phyloP scores from a whole-genome alignment of 257 asterid species.

The Paraleonurus japonicus region DNA sequence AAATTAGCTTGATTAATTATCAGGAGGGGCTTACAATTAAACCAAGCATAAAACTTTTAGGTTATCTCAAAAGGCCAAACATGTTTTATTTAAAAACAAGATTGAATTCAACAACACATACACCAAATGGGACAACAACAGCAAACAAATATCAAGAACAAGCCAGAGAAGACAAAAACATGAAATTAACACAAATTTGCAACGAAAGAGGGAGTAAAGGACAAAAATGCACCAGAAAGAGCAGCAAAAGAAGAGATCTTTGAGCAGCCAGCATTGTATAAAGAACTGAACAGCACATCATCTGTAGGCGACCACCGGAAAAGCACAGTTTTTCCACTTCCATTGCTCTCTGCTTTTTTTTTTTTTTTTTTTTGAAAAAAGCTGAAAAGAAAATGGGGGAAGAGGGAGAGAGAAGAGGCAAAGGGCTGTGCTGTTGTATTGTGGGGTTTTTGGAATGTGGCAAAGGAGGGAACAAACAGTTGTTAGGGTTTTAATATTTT shows the following conservation, averaged over 20 bases:
- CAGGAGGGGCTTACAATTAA: background rate
- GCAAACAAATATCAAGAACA: background rate
- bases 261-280: constrained; percentile 21
- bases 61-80: background rate
- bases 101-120: background rate
- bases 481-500: background rate
- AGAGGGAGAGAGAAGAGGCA: background rate
- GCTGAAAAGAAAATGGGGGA: background rate
- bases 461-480: background rate
- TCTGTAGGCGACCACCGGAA: constrained; percentile 19
- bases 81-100: background rate
- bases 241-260: constrained; percentile 18
- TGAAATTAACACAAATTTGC: background rate
- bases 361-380: background rate
- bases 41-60: background rate
- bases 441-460: background rate
- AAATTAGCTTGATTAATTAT: background rate
- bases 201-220: background rate
- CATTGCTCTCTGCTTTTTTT: constrained; percentile 1
- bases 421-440: background rate
- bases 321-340: constrained; percentile 20
- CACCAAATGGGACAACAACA: background rate
- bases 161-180: background rate
- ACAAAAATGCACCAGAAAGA: constrained; percentile 31
- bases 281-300: constrained; percentile 25